Evolutionary conservation across 2,329 filamentous ascomycete genomes (phyloP).

Genomic region (Colletotrichum sp.): DNA sequence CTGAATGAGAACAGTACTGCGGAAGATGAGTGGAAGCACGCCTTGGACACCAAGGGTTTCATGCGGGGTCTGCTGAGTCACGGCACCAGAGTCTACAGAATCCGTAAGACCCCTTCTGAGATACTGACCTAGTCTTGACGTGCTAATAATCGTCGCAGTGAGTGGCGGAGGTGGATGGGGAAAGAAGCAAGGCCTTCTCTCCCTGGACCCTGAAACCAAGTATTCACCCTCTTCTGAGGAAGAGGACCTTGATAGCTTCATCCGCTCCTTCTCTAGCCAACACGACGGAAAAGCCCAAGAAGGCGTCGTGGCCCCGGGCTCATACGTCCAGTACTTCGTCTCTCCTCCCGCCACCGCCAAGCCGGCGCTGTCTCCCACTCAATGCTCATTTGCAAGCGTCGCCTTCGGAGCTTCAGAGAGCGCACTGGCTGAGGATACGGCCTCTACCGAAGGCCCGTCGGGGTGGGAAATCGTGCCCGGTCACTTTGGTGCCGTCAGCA

Average conservation of each 20-base stretch:
- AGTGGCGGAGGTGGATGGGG: constrained; percentile 89
- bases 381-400: constrained; percentile 21
- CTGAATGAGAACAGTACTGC: background rate
- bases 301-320: constrained; percentile 66
- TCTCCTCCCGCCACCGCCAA: constrained; percentile 30
- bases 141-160: constrained; percentile 46
- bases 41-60: constrained; percentile 6
- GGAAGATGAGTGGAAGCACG: constrained; percentile 11
- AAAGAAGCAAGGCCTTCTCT: constrained; percentile 77
- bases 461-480: constrained; percentile 29
- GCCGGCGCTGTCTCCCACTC: constrained; percentile 9
- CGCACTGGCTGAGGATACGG: background rate
- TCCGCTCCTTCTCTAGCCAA: constrained; percentile 32
- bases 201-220: constrained; percentile 72
- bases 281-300: constrained; percentile 41
- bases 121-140: background rate
- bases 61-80: background rate
- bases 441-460: constrained; percentile 22
- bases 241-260: constrained; percentile 58
- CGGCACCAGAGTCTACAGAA: constrained; percentile 45
- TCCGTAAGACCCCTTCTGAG: constrained; percentile 40
- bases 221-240: constrained; percentile 51
- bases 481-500: constrained; percentile 68
- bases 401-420: constrained; percentile 37
- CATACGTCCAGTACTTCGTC: constrained; percentile 71